Base-by-base conservation (phyloP, 495 filamentous ascomycete genomes). In the Neurospora intermedia region DNA sequence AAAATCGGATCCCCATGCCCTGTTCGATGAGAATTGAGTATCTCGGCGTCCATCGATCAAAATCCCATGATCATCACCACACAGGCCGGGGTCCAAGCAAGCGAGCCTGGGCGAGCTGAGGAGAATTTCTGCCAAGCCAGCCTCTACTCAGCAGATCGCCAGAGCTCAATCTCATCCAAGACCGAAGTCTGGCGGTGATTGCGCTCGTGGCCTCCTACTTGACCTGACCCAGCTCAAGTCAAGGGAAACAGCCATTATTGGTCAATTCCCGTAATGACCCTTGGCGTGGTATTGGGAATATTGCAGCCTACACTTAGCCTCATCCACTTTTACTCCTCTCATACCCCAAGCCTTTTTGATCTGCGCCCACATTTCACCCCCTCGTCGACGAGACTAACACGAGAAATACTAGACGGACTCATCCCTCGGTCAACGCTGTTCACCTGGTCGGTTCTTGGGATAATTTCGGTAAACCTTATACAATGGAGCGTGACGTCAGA, bases 381-480 rank as follows among this genome's bases (percentile, higher is more conserved):
- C 10, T 66, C 40, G 10, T 8, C 40, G 7, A 16, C 2, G 16
- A 43, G 35, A 73, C 72, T 74, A 73, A 77, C 72, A 71, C 43
- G 54, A n/a, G 8, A 41, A 71, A 69, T 78, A n/a, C n/a, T n/a
- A 93, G 91, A 74, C 86, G 89, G 82, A 91, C 91, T 59, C 85
- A 88, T 31, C 86, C 89, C 71, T 88, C 89, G 59, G 86, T 90
- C 70, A 85, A 87, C 66, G 91, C 90, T 13, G 92, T 97, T 71
- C 90, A 93, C 75, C 85, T 97, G 23, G 84, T 96, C 72, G 94
- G 94, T 73, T 97, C 94, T 72, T 97, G 94, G 94, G 94, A 97
- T 81, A 97, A 96, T 80, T 97, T 97, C 82, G 83, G 85, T 39
- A 88, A 85, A 76, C 81, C 88, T 35, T 94, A 97, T 84, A 85